phyloP scores from a whole-genome alignment of 2,329 filamentous ascomycete species.

The Parastagonospora avenae region DNA sequence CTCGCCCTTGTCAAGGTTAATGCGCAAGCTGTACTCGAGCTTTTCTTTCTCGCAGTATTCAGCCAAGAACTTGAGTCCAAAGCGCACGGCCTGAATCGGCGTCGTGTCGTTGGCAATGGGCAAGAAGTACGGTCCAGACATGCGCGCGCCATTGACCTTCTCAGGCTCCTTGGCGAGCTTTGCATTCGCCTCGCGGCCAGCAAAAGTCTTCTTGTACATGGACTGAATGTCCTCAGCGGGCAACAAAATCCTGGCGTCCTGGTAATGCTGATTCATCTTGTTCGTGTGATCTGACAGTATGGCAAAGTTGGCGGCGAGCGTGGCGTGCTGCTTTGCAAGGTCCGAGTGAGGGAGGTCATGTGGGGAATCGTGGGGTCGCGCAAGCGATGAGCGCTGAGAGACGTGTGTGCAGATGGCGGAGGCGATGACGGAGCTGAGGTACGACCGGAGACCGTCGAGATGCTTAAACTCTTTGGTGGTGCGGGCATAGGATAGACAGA shows the following conservation, averaged over 20 bases:
- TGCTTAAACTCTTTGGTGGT: constrained; percentile 41
- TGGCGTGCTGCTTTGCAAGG: constrained; percentile 26
- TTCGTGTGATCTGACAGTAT: constrained; percentile 35
- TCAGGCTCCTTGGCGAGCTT: constrained; percentile 35
- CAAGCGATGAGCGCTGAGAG: constrained; percentile 29
- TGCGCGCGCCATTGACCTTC: constrained; percentile 38
- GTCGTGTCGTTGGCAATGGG: constrained; percentile 49
- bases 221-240: constrained; percentile 44
- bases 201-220: constrained; percentile 48
- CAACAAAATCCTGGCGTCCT: constrained; percentile 34
- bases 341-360: constrained; percentile 32
- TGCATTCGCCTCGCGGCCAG: constrained; percentile 25
- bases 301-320: constrained; percentile 30
- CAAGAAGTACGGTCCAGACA: constrained; percentile 48
- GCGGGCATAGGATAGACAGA: constrained; percentile 39
- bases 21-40: constrained; percentile 29
- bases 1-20: constrained; percentile 36
- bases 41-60: constrained; percentile 50
- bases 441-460: constrained; percentile 49
- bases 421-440: constrained; percentile 49
- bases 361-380: constrained; percentile 33
- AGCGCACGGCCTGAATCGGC: constrained; percentile 52
- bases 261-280: constrained; percentile 30
- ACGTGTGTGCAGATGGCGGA: constrained; percentile 44
- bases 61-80: constrained; percentile 48